Base-by-base conservation (phyloP, 208 protist genomes). In the Trypanosoma caninum region DNA sequence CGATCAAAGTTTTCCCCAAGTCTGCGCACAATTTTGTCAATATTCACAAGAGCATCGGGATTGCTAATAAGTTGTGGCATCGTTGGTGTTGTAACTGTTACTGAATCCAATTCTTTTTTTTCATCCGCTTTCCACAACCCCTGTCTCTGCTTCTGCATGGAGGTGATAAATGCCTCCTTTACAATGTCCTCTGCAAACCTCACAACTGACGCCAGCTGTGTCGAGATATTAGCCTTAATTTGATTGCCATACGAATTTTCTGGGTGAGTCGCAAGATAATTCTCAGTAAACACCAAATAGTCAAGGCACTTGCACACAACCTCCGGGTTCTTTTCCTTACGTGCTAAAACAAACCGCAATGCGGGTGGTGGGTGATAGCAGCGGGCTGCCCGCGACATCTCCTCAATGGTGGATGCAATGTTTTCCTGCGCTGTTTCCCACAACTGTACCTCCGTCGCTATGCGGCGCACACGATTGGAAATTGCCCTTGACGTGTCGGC, bases 361-460 rank as follows among this genome's bases (percentile, higher is more conserved):
- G 65, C 72, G 4, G 78, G 76, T 7, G 88, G 88, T 1, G 84
- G 84, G 42, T 94, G 84, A 67, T 94, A 94, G 65, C 84, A 92
- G 27, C 84, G 81, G 7, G 88, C 84, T 8, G 84, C 88, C 50
- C 81, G 81, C 14, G 84, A 80, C 74, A 87, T 89, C 52, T 94
- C 82, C 67, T 92, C 84, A 55, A 94, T 92, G 3, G 82, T 94
- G 30, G 76, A 60, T 8, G 84, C 75, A 38, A 94, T 91, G 59
- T 94, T 91, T 56, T 94, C 88, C 68, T 87, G 77, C 14, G 88
- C 84, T n/a, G 89, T 60, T 67, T 90, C 82, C 84, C 88, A 94
- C 59, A 82, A 82, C 56, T 81, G 78, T 3, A 94, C 83, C 56
- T 94, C 84, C 20, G 70, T 68, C 13, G 79, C 76, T 22, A 94